These are phyloP conservation scores for Solanum bulbocastanum DNA, from an alignment of 257 asterid species.

Conservation along the genomic window DNA sequence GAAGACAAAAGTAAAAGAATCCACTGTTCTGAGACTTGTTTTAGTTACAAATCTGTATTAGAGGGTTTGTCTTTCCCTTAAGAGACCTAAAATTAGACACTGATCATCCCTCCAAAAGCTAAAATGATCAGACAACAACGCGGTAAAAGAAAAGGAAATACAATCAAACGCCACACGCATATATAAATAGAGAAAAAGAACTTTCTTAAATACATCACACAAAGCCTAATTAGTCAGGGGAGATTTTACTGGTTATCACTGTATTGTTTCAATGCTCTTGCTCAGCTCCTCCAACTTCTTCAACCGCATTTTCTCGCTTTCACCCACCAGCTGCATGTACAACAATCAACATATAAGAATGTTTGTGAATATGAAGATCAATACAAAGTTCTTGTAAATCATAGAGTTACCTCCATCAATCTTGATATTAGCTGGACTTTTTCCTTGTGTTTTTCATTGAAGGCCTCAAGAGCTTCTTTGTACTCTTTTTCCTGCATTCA, in stretches of 20 bases:
- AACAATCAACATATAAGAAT: neutral
- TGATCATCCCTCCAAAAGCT: slow-evolving; percentile 37
- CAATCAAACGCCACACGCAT: slow-evolving; percentile 55
- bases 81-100: slow-evolving; percentile 45
- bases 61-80: slow-evolving; percentile 26
- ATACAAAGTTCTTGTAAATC: neutral
- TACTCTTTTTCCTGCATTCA: slow-evolving; percentile 74
- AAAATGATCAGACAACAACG: slow-evolving; percentile 32
- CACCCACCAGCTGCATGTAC: slow-evolving; percentile 66
- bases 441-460: slow-evolving; percentile 94
- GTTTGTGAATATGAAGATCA: neutral
- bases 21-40: slow-evolving; percentile 43
- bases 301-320: slow-evolving; percentile 86
- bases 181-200: slow-evolving; percentile 30
- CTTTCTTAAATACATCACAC: slow-evolving; percentile 70
- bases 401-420: slow-evolving; percentile 81
- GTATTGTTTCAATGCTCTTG: slow-evolving; percentile 90
- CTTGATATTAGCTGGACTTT: slow-evolving; percentile 83
- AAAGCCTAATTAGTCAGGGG: slow-evolving; percentile 34
- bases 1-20: slow-evolving; percentile 22
- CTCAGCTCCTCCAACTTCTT: slow-evolving; percentile 97
- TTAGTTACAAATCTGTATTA: slow-evolving; percentile 78
- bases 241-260: slow-evolving; percentile 14
- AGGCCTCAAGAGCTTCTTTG: slow-evolving; percentile 94
- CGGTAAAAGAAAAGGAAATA: slow-evolving; percentile 16